phyloP scores from a whole-genome alignment of 2,329 filamentous ascomycete species.

The Xylariaceae sp. region DNA sequence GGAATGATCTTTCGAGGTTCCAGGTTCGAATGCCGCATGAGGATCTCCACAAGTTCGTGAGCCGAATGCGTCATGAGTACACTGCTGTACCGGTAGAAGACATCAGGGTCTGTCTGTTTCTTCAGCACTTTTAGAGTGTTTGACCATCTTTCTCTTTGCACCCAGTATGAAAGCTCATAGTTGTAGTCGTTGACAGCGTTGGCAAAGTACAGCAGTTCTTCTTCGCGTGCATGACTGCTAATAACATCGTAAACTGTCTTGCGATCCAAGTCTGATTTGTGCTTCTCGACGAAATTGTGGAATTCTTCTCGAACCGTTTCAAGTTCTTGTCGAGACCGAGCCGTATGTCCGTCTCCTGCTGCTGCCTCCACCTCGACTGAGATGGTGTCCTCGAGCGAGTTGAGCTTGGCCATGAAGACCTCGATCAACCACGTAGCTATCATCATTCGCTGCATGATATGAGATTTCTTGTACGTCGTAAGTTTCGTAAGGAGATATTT shows the following conservation, averaged over 20 bases:
- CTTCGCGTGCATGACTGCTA: conserved; percentile 88
- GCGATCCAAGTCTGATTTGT: conserved; percentile 81
- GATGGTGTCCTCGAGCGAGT: conserved; percentile 89
- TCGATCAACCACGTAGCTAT: conserved; percentile 93
- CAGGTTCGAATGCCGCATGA: conserved; percentile 85
- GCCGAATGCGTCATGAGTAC: conserved; percentile 91
- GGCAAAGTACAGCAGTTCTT: conserved; percentile 87
- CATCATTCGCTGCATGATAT: conserved; percentile 91
- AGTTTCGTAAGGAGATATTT: conserved; percentile 87
- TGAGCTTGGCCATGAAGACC: conserved; percentile 95
- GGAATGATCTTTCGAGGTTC: conserved; percentile 86
- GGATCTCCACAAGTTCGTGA: conserved; percentile 82
- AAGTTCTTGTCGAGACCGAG: conserved; percentile 67
- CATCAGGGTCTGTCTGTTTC: conserved; percentile 83
- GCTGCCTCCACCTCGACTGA: conserved; percentile 79
- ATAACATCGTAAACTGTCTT: conserved; percentile 95
- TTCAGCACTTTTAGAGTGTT: conserved; percentile 86
- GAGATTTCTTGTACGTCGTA: conserved; percentile 71
- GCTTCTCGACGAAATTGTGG: conserved; percentile 77
- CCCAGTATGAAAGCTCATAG: conserved; percentile 94
- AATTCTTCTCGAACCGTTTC: conserved; percentile 69
- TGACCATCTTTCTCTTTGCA: conserved; percentile 86
- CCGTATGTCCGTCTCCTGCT: conserved; percentile 63
- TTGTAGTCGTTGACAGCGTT: conserved; percentile 86
- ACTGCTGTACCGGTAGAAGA: conserved; percentile 95